Base-by-base conservation (phyloP, 2,329 filamentous ascomycete species). In the Capronia americana region DNA sequence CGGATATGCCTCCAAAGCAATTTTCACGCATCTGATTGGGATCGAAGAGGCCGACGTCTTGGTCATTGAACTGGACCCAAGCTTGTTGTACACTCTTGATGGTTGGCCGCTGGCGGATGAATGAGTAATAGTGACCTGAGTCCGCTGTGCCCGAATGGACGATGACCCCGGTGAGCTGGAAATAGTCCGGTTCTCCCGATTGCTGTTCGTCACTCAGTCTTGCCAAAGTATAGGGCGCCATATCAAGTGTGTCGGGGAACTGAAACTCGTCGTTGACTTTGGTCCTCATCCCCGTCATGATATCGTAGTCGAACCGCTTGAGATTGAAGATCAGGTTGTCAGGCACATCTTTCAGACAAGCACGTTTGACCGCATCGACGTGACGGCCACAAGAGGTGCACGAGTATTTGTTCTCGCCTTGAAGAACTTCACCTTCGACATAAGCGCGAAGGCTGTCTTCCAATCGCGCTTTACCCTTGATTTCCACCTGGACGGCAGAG, bases 381-480 rank as follows among this genome's bases (percentile, higher is more conserved):
- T 95, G 91, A 11, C 87, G 87, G 68, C 92, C 91, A 76, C 95
- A 99, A 4, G 88, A 90, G 32, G 93, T 93, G 79, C 95, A 99
- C 71, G 96, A 96, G 82, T 98, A 99, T 80, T 97, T 97, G 82
- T 99, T 98, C 74, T 97, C 93, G 71, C 96, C 95, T 82, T 97
- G 92, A 90, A 99, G 93, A 41, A 95, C 88, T 78, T 99, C 95
- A 3, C 95, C 95, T 75, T 96, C 92, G 12, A 98, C 93, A 76
- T 97, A 98, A n/a, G 94, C 92, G 72, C 93, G 88, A 14, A 99
- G 83, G 74, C 95, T 98, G 71, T 97, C 93, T 73, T 92, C 84
- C 1, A 99, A 85, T 34, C 84, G 90, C 24, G 83, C 84, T 79
- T 97, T 98, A 59, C 94, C 94, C 77, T 97, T 96, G 74, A 99